A percentile compares a stretch with the other conserved stretches of the same genome.
Conservation (phyloP, 2,329 filamentous ascomycete species). For the Ustulina deusta region DNA sequence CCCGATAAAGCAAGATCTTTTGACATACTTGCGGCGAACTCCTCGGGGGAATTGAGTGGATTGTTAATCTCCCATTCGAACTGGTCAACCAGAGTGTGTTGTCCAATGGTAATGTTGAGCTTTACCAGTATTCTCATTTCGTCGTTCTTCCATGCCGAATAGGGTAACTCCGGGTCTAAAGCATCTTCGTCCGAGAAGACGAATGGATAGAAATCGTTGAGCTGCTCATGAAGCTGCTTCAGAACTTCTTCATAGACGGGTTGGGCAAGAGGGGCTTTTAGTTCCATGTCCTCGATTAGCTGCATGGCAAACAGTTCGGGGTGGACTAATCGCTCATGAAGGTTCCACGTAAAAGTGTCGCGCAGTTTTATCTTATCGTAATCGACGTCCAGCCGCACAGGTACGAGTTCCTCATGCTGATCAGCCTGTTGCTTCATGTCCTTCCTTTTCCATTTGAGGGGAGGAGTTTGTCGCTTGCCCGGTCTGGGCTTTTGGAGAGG, state of each 20-base stretch:
- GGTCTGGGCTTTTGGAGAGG: conserved; percentile 80
- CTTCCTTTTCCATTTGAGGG: conserved; percentile 80
- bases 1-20: conserved; percentile 90
- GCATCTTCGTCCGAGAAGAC: conserved; percentile 90
- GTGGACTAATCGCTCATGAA: conserved; percentile 87
- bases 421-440: conserved; percentile 89
- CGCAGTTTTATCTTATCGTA: conserved; percentile 95
- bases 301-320: conserved; percentile 88
- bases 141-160: conserved; percentile 96
- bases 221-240: conserved; percentile 85
- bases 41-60: conserved; percentile 90
- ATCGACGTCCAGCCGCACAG: conserved; percentile 91
- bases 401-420: conserved; percentile 90
- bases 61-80: conserved; percentile 99
- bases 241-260: conserved; percentile 71
- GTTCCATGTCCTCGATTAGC: conserved; percentile 89
- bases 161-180: conserved; percentile 88
- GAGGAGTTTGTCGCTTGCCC: conserved; percentile 79
- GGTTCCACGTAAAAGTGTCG: conserved; percentile 98
- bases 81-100: conserved; percentile 93
- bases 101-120: conserved; percentile 96
- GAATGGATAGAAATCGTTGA: conserved; percentile 93
- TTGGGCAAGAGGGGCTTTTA: conserved; percentile 77
- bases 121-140: conserved; percentile 98
- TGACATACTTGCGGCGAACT: conserved; percentile 91